Percentiles rank a stretch among this genome's conserved stretches.
These are phyloP conservation scores for Saccharomyces kudriavzevii DNA, from an alignment of 805 yeast species.

Conservation along the genomic window DNA sequence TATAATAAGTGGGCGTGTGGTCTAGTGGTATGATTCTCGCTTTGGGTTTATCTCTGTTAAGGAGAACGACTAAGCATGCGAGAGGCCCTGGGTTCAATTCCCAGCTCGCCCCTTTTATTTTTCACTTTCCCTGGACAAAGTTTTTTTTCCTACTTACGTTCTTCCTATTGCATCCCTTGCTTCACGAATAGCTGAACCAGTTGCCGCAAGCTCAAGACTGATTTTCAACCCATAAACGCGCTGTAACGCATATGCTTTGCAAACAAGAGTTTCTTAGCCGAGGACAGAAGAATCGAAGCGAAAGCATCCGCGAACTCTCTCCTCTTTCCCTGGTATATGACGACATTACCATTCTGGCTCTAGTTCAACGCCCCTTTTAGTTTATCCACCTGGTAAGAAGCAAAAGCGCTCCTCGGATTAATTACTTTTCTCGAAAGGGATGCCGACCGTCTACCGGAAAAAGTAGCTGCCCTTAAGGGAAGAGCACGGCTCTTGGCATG, in stretches of 20 bases:
- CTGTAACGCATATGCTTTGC: not conserved
- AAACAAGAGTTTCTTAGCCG: not conserved
- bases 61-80: constrained; percentile 31
- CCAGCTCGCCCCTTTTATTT: constrained; percentile 36
- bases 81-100: constrained; percentile 60
- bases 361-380: not conserved
- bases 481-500: not conserved
- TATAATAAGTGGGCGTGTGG: constrained; percentile 35
- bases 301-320: not conserved
- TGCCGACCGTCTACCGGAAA: not conserved
- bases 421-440: constrained; percentile 1
- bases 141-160: not conserved
- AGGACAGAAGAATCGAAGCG: not conserved
- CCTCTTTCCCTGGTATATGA: not conserved
- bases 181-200: too few species aligned
- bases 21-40: constrained; percentile 52
- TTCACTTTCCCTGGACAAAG: not conserved
- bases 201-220: not conserved
- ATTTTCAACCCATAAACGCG: too few species aligned
- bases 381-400: not conserved
- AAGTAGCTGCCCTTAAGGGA: constrained; percentile 1
- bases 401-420: not conserved
- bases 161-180: not conserved
- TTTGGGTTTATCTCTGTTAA: constrained; percentile 31
- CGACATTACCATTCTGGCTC: not conserved